phyloP scores from a whole-genome alignment of 495 filamentous ascomycete species.

The Neurospora sp. region DNA sequence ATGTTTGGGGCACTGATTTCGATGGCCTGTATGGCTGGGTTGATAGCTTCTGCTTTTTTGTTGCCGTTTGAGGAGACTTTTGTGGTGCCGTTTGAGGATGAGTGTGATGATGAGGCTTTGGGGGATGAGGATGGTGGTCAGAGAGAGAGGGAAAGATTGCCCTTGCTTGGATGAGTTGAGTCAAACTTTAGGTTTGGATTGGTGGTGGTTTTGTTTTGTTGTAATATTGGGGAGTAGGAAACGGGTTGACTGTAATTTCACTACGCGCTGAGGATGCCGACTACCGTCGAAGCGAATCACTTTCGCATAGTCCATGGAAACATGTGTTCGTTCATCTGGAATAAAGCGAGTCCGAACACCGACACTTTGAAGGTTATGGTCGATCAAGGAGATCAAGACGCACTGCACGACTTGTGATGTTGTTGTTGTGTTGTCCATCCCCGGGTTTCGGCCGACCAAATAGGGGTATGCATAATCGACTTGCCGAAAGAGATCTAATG shows the following conservation, averaged over 20 bases:
- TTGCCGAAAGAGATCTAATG: neutral
- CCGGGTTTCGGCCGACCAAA: neutral
- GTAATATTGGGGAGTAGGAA: neutral
- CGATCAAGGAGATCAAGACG: neutral
- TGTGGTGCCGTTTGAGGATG: slow-evolving; percentile 57
- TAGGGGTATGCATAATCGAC: neutral
- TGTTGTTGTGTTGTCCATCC: neutral
- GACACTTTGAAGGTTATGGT: neutral
- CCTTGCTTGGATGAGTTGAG: slow-evolving; percentile 1
- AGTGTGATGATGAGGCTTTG: slow-evolving; percentile 40
- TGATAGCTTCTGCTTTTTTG: slow-evolving; percentile 53
- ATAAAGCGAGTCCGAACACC: neutral
- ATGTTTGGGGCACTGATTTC: slow-evolving; percentile 62
- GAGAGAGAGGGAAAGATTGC: neutral
- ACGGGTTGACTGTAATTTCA: neutral
- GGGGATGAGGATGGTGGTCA: slow-evolving; percentile 28
- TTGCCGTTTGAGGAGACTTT: slow-evolving; percentile 54
- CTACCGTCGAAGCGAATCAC: neutral
- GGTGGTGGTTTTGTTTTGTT: neutral
- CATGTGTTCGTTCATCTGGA: neutral
- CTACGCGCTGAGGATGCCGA: neutral
- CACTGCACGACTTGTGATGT: neutral
- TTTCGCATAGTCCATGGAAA: neutral
- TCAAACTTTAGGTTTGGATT: neutral
- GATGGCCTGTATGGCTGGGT: slow-evolving; percentile 47